Percentiles rank a stretch among this genome's conserved stretches.
Conservation (phyloP, 2,329 filamentous ascomycete species). For the Penicillium aurantiogriseum region DNA sequence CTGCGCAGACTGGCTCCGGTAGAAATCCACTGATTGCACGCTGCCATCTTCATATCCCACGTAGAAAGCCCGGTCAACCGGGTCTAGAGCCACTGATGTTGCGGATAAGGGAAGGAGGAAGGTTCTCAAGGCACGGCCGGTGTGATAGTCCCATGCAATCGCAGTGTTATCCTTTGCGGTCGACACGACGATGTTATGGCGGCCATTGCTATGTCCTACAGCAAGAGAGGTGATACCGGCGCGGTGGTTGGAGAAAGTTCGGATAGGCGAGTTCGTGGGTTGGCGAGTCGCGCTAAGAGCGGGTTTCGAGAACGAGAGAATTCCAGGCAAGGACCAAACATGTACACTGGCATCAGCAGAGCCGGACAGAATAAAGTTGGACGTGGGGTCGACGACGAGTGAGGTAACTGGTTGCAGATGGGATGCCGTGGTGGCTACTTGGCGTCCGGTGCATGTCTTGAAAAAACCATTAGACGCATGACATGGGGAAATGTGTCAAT, state of each 20-base stretch:
- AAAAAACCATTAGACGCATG: constrained; percentile 9
- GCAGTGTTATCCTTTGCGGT: constrained; percentile 83
- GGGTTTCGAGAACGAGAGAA: constrained; percentile 62
- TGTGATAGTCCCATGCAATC: constrained; percentile 89
- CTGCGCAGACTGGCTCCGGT: constrained; percentile 47
- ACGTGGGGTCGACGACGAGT: constrained; percentile 67
- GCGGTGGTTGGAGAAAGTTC: constrained; percentile 72
- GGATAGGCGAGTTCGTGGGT: constrained; percentile 63
- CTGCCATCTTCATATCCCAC: constrained; percentile 77
- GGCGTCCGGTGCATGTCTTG: constrained; percentile 46
- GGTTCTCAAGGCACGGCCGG: constrained; percentile 73
- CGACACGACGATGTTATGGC: constrained; percentile 80
- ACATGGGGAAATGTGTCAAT: constrained; percentile 2
- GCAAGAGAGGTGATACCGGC: constrained; percentile 49
- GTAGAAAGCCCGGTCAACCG: constrained; percentile 78
- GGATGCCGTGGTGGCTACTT: constrained; percentile 45
- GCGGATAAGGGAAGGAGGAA: constrained; percentile 75
- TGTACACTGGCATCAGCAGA: constrained; percentile 78
- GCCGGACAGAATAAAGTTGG: constrained; percentile 48
- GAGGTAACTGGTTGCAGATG: constrained; percentile 62
- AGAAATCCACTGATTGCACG: constrained; percentile 78
- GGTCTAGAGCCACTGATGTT: constrained; percentile 72
- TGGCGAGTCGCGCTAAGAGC: constrained; percentile 42
- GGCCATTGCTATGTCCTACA: constrained; percentile 65
- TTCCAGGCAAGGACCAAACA: constrained; percentile 78